Evolutionary conservation across 495 filamentous ascomycete genomes (phyloP).

Genomic region (Neurospora sp.): DNA sequence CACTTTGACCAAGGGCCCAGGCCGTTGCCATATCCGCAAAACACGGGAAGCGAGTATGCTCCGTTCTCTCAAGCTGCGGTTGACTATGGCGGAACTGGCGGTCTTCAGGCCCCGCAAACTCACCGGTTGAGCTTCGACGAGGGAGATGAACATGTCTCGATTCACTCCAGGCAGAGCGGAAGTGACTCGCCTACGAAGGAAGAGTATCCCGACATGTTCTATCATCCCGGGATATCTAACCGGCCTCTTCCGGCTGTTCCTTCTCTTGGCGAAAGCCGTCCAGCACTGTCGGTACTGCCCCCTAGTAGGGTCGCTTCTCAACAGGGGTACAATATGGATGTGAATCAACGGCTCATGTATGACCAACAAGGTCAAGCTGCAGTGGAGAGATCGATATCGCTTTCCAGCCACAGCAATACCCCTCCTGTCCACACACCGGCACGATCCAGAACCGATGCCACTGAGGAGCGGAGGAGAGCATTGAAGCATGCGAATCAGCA

Average conservation of each 20-base stretch:
- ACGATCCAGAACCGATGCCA: constrained; percentile 90
- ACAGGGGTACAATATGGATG: constrained; percentile 30
- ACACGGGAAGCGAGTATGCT: constrained; percentile 26
- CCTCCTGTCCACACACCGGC: constrained; percentile 73
- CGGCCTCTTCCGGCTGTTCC: constrained; percentile 78
- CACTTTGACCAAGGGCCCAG: constrained; percentile 20
- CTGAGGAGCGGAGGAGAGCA: constrained; percentile 46
- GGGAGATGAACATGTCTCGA: constrained; percentile 63
- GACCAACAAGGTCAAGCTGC: constrained; percentile 26
- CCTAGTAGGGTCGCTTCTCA: constrained; percentile 22
- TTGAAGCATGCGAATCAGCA: constrained; percentile 49
- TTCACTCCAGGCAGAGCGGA: constrained; percentile 40
- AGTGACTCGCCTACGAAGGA: constrained; percentile 50
- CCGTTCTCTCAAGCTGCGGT: constrained; percentile 34
- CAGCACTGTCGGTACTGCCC: constrained; percentile 25
- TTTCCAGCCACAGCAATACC: constrained; percentile 70
- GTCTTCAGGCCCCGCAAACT: constrained; percentile 60
- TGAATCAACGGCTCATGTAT: constrained; percentile 27
- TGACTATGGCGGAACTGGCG: constrained; percentile 79
- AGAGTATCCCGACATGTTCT: constrained; percentile 83
- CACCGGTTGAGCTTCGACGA: constrained; percentile 86
- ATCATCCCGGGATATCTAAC: constrained; percentile 66
- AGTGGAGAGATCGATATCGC: constrained; percentile 80
- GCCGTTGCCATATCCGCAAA: constrained; percentile 26
- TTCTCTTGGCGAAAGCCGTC: constrained; percentile 29